phyloP scores from a whole-genome alignment of 305 asterid species.

The Stenogyne calaminthoides region DNA sequence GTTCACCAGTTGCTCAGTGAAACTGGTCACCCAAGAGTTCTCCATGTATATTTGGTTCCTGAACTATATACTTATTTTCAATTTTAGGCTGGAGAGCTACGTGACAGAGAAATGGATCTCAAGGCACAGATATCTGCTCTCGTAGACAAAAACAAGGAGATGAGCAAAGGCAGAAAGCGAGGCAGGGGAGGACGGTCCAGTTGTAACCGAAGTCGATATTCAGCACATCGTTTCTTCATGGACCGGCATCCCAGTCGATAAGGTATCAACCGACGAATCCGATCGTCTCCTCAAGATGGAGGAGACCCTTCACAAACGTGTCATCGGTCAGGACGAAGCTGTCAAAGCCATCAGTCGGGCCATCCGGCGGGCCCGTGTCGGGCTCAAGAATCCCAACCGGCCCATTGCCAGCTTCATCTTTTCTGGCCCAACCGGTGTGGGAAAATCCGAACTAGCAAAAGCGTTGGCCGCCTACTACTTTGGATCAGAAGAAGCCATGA shows the following conservation, averaged over 20 bases:
- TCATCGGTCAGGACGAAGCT: constrained; percentile 96
- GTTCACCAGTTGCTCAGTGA: no score
- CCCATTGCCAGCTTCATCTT: constrained; percentile 99
- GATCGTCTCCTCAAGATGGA: constrained; percentile 98
- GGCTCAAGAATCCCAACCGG: constrained; percentile 92
- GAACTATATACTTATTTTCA: constrained; percentile 13
- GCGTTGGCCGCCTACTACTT: constrained; percentile 93
- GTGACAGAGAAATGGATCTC: constrained; percentile 95
- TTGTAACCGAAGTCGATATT: constrained; percentile 91
- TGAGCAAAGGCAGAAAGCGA: constrained; percentile 92
- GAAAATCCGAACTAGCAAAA: constrained; percentile 94
- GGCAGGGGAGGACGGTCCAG: constrained; percentile 82
- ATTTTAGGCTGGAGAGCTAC: constrained; percentile 86
- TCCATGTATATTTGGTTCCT: neutral
- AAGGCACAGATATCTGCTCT: constrained; percentile 87
- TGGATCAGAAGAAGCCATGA: constrained; percentile 98
- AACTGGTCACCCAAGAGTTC: no score
- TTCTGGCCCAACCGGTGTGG: constrained; percentile 98
- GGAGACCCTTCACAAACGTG: constrained; percentile 84
- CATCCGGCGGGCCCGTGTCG: constrained; percentile 97
- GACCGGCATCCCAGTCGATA: constrained; percentile 98
- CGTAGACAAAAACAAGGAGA: constrained; percentile 86
- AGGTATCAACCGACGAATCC: constrained; percentile 88
- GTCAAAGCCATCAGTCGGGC: constrained; percentile 95
- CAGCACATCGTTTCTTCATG: constrained; percentile 95